These are phyloP conservation scores for Penicillium daleae DNA, from an alignment of 495 filamentous ascomycete species.

Conservation along the genomic window DNA sequence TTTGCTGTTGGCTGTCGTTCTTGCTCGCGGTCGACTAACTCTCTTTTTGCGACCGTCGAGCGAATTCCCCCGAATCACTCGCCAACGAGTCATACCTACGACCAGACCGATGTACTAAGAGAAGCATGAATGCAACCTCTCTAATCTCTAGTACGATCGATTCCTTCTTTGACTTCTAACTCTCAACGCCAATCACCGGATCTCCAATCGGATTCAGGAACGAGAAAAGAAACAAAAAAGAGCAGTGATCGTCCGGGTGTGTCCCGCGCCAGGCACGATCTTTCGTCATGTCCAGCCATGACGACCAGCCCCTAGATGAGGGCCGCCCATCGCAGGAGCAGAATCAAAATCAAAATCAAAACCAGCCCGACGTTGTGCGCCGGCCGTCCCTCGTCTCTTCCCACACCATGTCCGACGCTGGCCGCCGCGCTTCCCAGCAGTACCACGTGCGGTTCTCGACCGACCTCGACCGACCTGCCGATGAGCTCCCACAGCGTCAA, in stretches of 20 bases:
- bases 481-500: conserved; percentile 26
- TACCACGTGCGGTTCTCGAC: conserved; percentile 49
- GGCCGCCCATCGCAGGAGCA: conserved; percentile 3
- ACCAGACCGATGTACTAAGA: not conserved
- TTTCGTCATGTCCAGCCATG: conserved; percentile 39
- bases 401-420: conserved; percentile 40
- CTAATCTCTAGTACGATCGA: not conserved
- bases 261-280: conserved; percentile 23
- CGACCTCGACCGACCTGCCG: conserved; percentile 38
- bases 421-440: conserved; percentile 38
- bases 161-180: not conserved
- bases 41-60: not conserved
- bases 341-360: conserved; percentile 3
- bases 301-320: conserved; percentile 21
- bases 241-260: conserved; percentile 19
- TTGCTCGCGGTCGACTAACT: not conserved
- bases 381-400: conserved; percentile 38
- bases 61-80: not conserved
- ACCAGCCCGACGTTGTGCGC: conserved; percentile 17
- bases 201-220: not conserved
- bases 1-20: not conserved
- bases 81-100: not conserved
- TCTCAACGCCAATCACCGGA: not conserved
- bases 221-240: not conserved
- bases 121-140: not conserved